phyloP scores from a whole-genome alignment of 495 filamentous ascomycete genomes.

The Xylaria curta region DNA sequence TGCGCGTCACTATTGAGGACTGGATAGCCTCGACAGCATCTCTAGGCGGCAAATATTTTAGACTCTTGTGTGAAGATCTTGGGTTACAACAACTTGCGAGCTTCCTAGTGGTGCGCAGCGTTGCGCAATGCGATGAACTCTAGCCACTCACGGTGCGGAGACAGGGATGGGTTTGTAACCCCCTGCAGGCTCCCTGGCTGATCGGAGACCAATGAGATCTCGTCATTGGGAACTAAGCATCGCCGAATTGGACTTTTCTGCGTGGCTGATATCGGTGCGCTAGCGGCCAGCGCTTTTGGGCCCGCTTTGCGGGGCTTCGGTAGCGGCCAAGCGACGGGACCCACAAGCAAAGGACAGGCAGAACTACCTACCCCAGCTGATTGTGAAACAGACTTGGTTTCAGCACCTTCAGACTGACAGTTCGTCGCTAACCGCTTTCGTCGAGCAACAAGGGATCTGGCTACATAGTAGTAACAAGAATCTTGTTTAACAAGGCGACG shows the following conservation, averaged over 20 bases:
- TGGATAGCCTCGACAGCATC: background rate
- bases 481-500: background rate
- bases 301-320: background rate
- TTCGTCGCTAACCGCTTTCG: background rate
- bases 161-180: conserved; percentile 29
- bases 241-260: conserved; percentile 14
- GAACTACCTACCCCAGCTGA: background rate
- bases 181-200: conserved; percentile 12
- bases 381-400: conserved; percentile 26
- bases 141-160: conserved; percentile 31
- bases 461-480: background rate
- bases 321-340: background rate
- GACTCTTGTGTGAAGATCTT: background rate
- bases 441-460: background rate
- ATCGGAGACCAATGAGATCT: conserved; percentile 11
- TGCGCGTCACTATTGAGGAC: background rate
- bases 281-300: background rate
- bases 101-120: conserved; percentile 24
- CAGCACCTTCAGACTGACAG: background rate
- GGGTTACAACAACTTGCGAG: background rate
- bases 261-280: conserved; percentile 13
- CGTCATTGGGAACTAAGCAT: background rate
- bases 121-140: conserved; percentile 26
- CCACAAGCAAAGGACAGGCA: background rate
- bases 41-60: conserved; percentile 12